phyloP scores from a whole-genome alignment of 2,329 filamentous ascomycete species.

The Talaromyces sp. region DNA sequence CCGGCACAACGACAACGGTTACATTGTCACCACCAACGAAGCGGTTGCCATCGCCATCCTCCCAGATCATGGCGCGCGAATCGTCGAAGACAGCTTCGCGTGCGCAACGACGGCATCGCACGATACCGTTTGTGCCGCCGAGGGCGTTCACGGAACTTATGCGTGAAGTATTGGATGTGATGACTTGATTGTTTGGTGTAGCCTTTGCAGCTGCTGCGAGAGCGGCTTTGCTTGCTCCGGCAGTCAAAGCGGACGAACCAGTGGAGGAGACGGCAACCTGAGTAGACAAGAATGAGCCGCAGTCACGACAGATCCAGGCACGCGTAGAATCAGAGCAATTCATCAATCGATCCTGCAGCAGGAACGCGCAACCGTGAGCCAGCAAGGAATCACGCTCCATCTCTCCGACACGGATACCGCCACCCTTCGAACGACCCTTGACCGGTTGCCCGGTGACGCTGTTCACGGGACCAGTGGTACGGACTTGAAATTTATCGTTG shows the following conservation, averaged over 20 bases:
- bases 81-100: constrained; percentile 59
- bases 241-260: constrained; percentile 25
- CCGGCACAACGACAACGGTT: constrained; percentile 86
- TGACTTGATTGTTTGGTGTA: constrained; percentile 27
- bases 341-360: constrained; percentile 91
- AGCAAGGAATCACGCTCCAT: constrained; percentile 97
- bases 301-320: constrained; percentile 83
- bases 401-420: constrained; percentile 97
- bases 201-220: constrained; percentile 31
- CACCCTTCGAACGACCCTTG: constrained; percentile 92
- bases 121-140: constrained; percentile 58
- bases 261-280: constrained; percentile 52
- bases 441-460: constrained; percentile 91
- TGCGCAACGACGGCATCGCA: constrained; percentile 78
- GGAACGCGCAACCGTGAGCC: constrained; percentile 90
- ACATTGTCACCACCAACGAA: constrained; percentile 90
- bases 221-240: constrained; percentile 25
- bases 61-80: constrained; percentile 74
- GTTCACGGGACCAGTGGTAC: constrained; percentile 90
- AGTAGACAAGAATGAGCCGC: constrained; percentile 86
- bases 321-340: constrained; percentile 94
- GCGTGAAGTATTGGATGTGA: constrained; percentile 7
- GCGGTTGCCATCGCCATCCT: constrained; percentile 78
- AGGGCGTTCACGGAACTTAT: constrained; percentile 61
- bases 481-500: constrained; percentile 98